A percentile compares a stretch with the other conserved stretches of the same genome.
These are phyloP conservation scores for Lasiodiplodia sp. DNA, from an alignment of 2,329 filamentous ascomycete genomes.

Conservation along the genomic window DNA sequence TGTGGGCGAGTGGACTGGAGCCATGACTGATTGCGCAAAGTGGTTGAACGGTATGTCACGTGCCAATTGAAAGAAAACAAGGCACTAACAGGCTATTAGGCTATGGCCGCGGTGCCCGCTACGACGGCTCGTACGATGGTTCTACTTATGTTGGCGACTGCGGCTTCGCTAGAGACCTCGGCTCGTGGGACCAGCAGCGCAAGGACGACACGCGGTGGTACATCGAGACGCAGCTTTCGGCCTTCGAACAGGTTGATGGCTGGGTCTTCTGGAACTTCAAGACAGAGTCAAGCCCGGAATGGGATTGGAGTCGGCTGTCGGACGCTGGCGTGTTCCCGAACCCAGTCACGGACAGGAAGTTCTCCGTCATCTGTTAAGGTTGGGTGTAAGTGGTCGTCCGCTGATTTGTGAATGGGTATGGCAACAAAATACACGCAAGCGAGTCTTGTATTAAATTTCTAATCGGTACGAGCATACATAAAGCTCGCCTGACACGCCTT, in stretches of 20 bases:
- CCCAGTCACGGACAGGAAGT: slow-evolving; percentile 39
- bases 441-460: slow-evolving; percentile 11
- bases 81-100: slow-evolving; percentile 44
- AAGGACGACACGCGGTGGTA: slow-evolving; percentile 57
- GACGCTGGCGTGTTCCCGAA: slow-evolving; percentile 61
- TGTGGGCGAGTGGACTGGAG: slow-evolving; percentile 73
- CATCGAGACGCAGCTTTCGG: slow-evolving; percentile 62
- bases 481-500: neutral
- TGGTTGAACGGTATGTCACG: slow-evolving; percentile 53
- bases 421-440: neutral
- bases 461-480: neutral
- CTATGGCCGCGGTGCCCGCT: slow-evolving; percentile 65
- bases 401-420: neutral
- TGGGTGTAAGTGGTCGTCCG: neutral
- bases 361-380: slow-evolving; percentile 30
- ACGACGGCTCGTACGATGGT: slow-evolving; percentile 62
- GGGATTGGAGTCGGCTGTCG: slow-evolving; percentile 60
- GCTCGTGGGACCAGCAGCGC: slow-evolving; percentile 54
- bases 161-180: slow-evolving; percentile 56
- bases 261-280: slow-evolving; percentile 69
- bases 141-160: slow-evolving; percentile 63
- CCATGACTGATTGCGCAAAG: slow-evolving; percentile 67
- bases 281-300: slow-evolving; percentile 61
- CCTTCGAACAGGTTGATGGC: slow-evolving; percentile 61
- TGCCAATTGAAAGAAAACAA: neutral